Percentiles rank a stretch among this genome's conserved stretches.
These are phyloP conservation scores for Fusarium sp. DNA, from an alignment of 2,329 filamentous ascomycete genomes.

Conservation along the genomic window DNA sequence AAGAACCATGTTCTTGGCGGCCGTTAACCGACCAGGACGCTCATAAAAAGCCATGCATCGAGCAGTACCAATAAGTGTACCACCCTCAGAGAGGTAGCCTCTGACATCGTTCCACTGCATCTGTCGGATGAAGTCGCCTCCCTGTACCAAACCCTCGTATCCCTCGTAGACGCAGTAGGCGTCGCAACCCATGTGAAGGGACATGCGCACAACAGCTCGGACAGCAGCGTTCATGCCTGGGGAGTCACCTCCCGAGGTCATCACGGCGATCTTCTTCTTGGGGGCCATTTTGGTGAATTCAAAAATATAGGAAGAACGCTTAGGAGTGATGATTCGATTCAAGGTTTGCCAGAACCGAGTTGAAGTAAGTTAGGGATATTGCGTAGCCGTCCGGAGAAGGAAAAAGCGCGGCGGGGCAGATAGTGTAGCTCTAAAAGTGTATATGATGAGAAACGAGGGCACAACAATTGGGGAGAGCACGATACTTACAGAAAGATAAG, in stretches of 20 bases:
- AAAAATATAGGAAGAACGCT: slow-evolving; percentile 15
- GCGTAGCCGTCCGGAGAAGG: slow-evolving; percentile 40
- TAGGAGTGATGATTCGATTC: slow-evolving; percentile 16
- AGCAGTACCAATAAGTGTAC: slow-evolving; percentile 94
- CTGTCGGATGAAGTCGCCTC: slow-evolving; percentile 85
- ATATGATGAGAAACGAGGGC: slow-evolving; percentile 39
- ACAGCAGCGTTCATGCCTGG: slow-evolving; percentile 95
- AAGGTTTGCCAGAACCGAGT: slow-evolving; percentile 39
- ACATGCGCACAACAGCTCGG: slow-evolving; percentile 88
- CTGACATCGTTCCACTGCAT: slow-evolving; percentile 94
- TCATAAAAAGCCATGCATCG: slow-evolving; percentile 93
- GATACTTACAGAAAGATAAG: slow-evolving; percentile 29
- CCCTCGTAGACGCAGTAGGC: slow-evolving; percentile 88
- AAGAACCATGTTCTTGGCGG: slow-evolving; percentile 92
- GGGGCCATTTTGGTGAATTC: slow-evolving; percentile 52
- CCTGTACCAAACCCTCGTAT: slow-evolving; percentile 92
- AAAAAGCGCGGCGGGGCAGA: slow-evolving; percentile 43
- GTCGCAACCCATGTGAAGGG: slow-evolving; percentile 83
- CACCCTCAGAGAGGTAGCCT: slow-evolving; percentile 91
- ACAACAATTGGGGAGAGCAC: background rate
- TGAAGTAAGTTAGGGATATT: slow-evolving; percentile 16
- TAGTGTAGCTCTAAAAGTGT: slow-evolving; percentile 37
- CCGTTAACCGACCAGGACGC: slow-evolving; percentile 80
- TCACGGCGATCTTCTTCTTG: slow-evolving; percentile 80
- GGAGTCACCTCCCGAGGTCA: slow-evolving; percentile 94